Conservation (phyloP, 2,329 filamentous ascomycete genomes). For the Hypocreales sp. region DNA sequence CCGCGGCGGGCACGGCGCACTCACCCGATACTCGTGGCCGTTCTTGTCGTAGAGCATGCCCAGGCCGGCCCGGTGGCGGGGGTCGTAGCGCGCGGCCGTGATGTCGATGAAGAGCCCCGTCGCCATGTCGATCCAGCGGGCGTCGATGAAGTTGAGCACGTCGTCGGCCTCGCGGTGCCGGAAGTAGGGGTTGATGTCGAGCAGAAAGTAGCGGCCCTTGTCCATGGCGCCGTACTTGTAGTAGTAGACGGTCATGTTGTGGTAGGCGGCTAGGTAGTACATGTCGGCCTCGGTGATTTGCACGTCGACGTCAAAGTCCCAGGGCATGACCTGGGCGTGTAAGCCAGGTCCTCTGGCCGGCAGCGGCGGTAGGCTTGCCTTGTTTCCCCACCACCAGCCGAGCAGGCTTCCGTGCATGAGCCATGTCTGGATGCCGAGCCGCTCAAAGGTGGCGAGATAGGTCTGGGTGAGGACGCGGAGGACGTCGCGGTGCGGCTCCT, state of each 20-base stretch:
- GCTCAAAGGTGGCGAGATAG: slow-evolving; percentile 52
- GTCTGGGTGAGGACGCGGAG: slow-evolving; percentile 54
- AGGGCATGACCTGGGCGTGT: slow-evolving; percentile 45
- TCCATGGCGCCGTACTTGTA: slow-evolving; percentile 22
- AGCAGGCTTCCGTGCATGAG: slow-evolving; percentile 72
- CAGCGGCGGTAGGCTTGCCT: slow-evolving; percentile 12
- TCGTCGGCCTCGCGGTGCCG: slow-evolving; percentile 21
- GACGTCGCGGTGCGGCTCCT: slow-evolving; percentile 43
- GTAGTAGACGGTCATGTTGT: slow-evolving; percentile 42
- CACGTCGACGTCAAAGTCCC: slow-evolving; percentile 66
- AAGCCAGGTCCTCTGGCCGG: neutral
- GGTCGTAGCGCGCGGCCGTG: slow-evolving; percentile 31
- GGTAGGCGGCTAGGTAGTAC: slow-evolving; percentile 45
- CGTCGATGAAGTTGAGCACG: slow-evolving; percentile 27
- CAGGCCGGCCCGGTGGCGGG: slow-evolving; percentile 23
- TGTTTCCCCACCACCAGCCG: slow-evolving; percentile 74
- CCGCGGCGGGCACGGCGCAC: too few species aligned
- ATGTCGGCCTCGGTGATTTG: slow-evolving; percentile 56
- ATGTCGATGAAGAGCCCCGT: slow-evolving; percentile 35
- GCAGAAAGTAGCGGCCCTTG: slow-evolving; percentile 26
- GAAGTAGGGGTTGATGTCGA: slow-evolving; percentile 32
- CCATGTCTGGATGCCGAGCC: slow-evolving; percentile 61
- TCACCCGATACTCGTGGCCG: slow-evolving; percentile 31
- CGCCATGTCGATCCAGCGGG: slow-evolving; percentile 30
- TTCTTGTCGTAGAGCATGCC: slow-evolving; percentile 35